Percentiles rank a stretch among this genome's conserved stretches.
phyloP scores from a whole-genome alignment of 176 grass and related monocot genomes.

The Secale cereale region DNA sequence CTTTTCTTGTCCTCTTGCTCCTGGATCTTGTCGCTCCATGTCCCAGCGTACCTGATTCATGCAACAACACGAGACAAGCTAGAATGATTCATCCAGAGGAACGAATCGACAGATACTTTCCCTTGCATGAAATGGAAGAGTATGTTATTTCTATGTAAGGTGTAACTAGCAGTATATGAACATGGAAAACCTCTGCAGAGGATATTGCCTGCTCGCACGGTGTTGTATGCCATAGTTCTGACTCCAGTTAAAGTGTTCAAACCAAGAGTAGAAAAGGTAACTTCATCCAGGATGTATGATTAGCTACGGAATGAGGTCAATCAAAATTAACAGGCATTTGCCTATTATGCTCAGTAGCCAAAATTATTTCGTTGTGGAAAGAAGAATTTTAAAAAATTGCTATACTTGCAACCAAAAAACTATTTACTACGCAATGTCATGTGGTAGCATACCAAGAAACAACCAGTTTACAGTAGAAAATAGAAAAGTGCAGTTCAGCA shows the following conservation, averaged over 20 bases:
- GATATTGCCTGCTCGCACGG: background rate
- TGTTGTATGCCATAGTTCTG: background rate
- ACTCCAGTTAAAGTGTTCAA: background rate
- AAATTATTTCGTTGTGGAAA: background rate
- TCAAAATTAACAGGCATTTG: background rate
- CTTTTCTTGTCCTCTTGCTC: slow-evolving; percentile 74
- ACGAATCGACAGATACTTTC: background rate
- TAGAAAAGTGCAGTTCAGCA: background rate
- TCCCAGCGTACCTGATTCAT: slow-evolving; percentile 73
- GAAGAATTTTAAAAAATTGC: background rate
- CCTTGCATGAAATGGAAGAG: background rate
- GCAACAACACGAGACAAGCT: background rate
- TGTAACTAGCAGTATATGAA: background rate
- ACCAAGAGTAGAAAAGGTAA: background rate
- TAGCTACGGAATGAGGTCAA: background rate
- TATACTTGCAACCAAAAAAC: background rate
- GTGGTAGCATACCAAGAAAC: background rate
- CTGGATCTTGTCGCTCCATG: slow-evolving; percentile 89
- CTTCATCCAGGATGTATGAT: background rate
- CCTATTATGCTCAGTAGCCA: background rate
- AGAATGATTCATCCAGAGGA: background rate
- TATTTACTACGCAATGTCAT: background rate
- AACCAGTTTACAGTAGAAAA: background rate
- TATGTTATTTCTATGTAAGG: background rate
- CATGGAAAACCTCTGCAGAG: background rate